phyloP scores from a whole-genome alignment of 179 eudicot genomes.

The Drosera spatulata region DNA sequence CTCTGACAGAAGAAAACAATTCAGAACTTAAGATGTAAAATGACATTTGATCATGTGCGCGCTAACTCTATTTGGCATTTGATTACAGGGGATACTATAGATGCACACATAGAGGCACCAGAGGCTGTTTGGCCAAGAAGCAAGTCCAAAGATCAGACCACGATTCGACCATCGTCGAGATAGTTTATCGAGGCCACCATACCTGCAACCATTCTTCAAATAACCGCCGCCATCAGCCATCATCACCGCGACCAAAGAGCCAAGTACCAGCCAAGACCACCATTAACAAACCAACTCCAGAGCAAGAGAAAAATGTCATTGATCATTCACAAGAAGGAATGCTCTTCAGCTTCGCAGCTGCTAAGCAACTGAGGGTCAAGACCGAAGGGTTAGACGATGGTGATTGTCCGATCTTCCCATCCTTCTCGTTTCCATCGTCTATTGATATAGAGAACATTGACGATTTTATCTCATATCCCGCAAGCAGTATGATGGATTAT shows the following conservation, averaged over 20 bases:
- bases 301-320: slow-evolving; percentile 3
- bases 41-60: too few relatives aligned
- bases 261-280: neutral
- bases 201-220: slow-evolving; percentile 28
- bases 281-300: slow-evolving; percentile 5
- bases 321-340: slow-evolving; percentile 1
- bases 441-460: slow-evolving; percentile 2
- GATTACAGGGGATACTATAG: slow-evolving; percentile 52
- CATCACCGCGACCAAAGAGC: neutral
- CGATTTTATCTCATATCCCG: neutral
- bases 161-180: slow-evolving; percentile 38
- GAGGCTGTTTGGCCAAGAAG: slow-evolving; percentile 62
- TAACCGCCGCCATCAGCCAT: neutral
- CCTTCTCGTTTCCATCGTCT: slow-evolving; percentile 14
- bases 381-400: slow-evolving; percentile 8
- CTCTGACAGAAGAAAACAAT: too few relatives aligned
- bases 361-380: slow-evolving; percentile 7
- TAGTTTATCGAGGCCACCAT: slow-evolving; percentile 56
- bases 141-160: slow-evolving; percentile 66
- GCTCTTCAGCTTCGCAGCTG: neutral
- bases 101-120: slow-evolving; percentile 45
- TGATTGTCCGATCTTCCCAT: neutral
- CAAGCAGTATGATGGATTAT: neutral
- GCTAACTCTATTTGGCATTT: neutral
- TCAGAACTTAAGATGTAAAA: too few relatives aligned